Evolutionary conservation across 148 eudicot genomes (phyloP).

Genomic region (Rhododendron ovatum): DNA sequence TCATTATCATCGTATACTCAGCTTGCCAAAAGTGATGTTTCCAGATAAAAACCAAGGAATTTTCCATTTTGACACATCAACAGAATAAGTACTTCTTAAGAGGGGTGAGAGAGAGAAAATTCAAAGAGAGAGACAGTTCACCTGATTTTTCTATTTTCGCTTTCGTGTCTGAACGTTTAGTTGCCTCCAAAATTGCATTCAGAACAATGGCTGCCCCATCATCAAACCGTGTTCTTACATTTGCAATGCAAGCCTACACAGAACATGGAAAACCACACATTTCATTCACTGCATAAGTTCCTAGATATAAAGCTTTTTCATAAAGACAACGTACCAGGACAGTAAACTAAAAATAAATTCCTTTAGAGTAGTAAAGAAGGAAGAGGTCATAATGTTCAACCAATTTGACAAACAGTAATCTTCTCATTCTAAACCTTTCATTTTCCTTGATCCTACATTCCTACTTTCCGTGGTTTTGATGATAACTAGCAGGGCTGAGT

Average conservation of each 20-base stretch:
- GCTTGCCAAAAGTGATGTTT: neutral
- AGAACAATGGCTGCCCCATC: conserved; percentile 55
- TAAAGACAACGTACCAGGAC: neutral
- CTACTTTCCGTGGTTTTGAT: neutral
- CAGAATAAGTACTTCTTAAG: neutral
- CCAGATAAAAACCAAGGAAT: neutral
- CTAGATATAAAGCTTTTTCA: neutral
- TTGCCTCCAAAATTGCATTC: conserved; percentile 63
- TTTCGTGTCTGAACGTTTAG: conserved; percentile 29
- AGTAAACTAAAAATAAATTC: neutral
- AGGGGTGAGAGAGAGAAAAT: neutral
- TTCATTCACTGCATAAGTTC: neutral
- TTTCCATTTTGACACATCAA: neutral
- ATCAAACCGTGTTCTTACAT: conserved; percentile 49
- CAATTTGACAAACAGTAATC: neutral
- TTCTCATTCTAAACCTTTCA: neutral
- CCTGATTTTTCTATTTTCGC: conserved; percentile 46
- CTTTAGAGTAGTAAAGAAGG: neutral
- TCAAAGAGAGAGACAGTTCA: conserved; percentile 13
- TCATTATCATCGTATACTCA: neutral
- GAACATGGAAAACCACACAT: neutral
- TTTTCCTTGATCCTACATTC: neutral
- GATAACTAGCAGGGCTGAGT: neutral
- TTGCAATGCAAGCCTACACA: conserved; percentile 65
- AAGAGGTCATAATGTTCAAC: neutral